These are phyloP conservation scores for Bryum argenteum DNA, from an alignment of 225 moss, liverwort and hornwort genomes.

Conservation along the genomic window DNA sequence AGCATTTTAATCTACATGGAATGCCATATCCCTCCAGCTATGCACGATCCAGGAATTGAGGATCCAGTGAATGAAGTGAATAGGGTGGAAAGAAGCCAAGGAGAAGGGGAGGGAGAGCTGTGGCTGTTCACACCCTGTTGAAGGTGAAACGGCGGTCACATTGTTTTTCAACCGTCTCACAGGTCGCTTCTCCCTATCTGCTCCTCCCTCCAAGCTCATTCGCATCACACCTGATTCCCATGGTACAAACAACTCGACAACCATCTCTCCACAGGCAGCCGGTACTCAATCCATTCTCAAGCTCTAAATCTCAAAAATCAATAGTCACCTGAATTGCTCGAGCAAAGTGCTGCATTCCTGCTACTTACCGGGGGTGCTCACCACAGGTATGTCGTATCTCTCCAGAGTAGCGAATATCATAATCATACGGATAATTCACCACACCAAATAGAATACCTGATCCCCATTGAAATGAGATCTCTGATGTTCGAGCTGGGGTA, in stretches of 20 bases:
- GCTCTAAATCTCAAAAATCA: not conserved
- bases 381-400: constrained; percentile 17
- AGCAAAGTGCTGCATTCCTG: too few species aligned
- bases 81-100: not conserved
- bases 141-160: constrained; percentile 36
- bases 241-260: too few species aligned
- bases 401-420: not conserved
- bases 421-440: too few species aligned
- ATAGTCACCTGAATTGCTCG: not conserved
- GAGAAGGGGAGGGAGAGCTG: constrained; percentile 9
- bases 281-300: not conserved
- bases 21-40: too few species aligned
- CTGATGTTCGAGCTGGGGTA: too few species aligned
- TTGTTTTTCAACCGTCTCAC: constrained; percentile 18
- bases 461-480: too few species aligned
- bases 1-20: too few species aligned
- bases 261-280: too few species aligned
- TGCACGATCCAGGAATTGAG: not conserved
- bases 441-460: too few species aligned
- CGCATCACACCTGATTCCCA: not conserved
- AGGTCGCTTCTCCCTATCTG: not conserved
- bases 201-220: constrained; percentile 13
- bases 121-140: constrained; percentile 34
- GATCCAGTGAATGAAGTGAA: too few species aligned
- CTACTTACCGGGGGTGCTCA: too few species aligned